Evolutionary conservation across 148 eudicot species (phyloP), one percentile per base, ranked within the genome.

Genomic region (Nyssa sinensis): DNA sequence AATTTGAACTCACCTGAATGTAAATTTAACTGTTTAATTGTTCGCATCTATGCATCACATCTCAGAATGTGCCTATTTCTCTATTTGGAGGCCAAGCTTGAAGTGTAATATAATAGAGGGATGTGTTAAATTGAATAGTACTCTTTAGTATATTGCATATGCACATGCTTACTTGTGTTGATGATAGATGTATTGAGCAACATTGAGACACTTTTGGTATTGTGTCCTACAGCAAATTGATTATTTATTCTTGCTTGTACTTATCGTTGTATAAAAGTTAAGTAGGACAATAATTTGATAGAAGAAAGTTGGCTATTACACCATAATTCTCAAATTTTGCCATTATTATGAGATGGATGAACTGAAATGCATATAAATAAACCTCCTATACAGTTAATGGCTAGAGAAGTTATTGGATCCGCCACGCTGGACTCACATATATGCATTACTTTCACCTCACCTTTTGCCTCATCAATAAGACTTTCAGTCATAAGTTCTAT

Each of bases 11-110:
- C 76, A 55, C 16, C 53, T 73, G 59, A 73, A 72, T 85, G 81
- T 79, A 86, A 67, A 72, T 86, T 79, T 69, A n/a, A 62, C 75
- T 73, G 79, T 80, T 81, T 67, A 55, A 75, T 71, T 66, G 67
- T 64, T 74, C 62, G 74, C 68, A 66, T 62, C n/a, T 71, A 60
- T 53, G 69, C 70, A 77, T 82, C 69, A 34, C 55, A 61, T 82
- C 32, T 53, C 67, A 44, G 17, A 68, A 32, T 77, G 61, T 70
- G 44, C 17, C 60, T 37, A 62, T 60, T 55, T 59, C 29, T 58
- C 57, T 60, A 16, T 67, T 27, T n/a, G n/a, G 58, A 27, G 17
- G 53, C 47, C 57, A 24, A 79, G 30, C 21, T 44, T 25, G 47
- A 17, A 64, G 58, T 1, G 28, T n/a, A 61, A 59, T 29, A 53